phyloP scores from a whole-genome alignment of 2,329 filamentous ascomycete genomes.

The Pezicula carpinea region DNA sequence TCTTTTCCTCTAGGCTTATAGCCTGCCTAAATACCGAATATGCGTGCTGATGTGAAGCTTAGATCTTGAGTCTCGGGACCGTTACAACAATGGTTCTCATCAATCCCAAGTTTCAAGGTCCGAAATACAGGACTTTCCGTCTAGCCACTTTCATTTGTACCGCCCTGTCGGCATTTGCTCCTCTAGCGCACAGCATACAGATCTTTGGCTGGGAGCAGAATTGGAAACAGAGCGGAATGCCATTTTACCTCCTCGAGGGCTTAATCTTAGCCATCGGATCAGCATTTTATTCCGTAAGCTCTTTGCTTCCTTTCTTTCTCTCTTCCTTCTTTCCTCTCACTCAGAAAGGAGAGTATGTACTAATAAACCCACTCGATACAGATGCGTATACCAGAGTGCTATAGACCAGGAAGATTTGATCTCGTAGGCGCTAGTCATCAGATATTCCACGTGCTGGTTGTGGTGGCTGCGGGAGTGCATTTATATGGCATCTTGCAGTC shows the following conservation, averaged over 20 bases:
- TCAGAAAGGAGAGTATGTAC: background rate
- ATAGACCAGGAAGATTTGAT: constrained; percentile 17
- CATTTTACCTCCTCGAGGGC: constrained; percentile 16
- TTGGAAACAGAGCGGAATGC: constrained; percentile 12
- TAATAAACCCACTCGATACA: constrained; percentile 2
- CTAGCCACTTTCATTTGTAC: constrained; percentile 16
- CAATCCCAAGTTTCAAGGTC: constrained; percentile 17
- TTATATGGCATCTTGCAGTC: constrained; percentile 11
- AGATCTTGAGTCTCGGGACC: constrained; percentile 32
- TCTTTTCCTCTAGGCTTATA: background rate
- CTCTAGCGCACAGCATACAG: constrained; percentile 14
- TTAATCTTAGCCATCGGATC: constrained; percentile 9
- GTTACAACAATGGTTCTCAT: constrained; percentile 29
- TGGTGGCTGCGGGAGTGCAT: constrained; percentile 10
- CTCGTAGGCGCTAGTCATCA: constrained; percentile 17
- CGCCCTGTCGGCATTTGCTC: constrained; percentile 16
- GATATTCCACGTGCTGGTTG: constrained; percentile 21
- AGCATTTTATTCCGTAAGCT: constrained; percentile 10
- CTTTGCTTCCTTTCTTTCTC: background rate
- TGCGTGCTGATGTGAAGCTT: background rate
- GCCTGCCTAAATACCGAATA: background rate
- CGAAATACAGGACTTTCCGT: constrained; percentile 16
- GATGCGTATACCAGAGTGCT: constrained; percentile 15
- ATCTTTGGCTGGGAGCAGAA: constrained; percentile 12
- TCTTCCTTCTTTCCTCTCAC: background rate